Evolutionary conservation across 345 rosid genomes (phyloP), one percentile per base, ranked within the genome.

Genomic region (Rhodamnia argentea): DNA sequence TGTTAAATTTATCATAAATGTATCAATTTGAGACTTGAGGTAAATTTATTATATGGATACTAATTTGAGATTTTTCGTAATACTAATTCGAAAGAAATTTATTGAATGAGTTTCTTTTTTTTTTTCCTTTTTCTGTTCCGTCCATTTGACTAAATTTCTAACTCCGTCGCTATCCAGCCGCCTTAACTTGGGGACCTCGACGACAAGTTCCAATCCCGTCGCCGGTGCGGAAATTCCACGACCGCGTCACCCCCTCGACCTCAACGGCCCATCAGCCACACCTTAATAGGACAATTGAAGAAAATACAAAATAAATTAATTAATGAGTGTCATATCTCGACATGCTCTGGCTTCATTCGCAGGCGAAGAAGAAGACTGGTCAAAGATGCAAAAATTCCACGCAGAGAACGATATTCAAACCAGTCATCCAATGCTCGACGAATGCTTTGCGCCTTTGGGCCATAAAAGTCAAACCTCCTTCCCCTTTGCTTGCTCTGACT

Each of bases 341-440:
- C 78, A 37, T 70, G 78, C 47, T 32, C 4, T 37, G 78, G 42
- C 78, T 32, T 70, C 47, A 9, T 70, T 32, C 24, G 3, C 24
- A 24, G 50, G 58, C 58, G 58, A 18, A 53, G 84, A 58, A 51
- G 23, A 20, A n/a, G 57, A 84, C n/a, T 47, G 86, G 86, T 84
- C 86, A 84, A 60, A 84, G 81, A 42, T 60, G 10, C 12, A 70
- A 22, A 52, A 70, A 70, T 70, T 70, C 78, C 78, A 70, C 78
- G 22, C 78, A 5, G 20, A 10, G 47, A 37, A 37, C 47, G 47
- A 8, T 2, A 70, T 84, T 53, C 52, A 40, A 84, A 53, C 82
- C 22, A 50, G 58, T 54, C 83, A 47, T 13, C 83, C 86, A 54
- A 40, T 56, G 54, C n/a, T 37, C 40, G 26, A 58, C 47, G 24